Base-by-base conservation (phyloP, 2,329 filamentous ascomycete species). In the Cladophialophora bantiana region DNA sequence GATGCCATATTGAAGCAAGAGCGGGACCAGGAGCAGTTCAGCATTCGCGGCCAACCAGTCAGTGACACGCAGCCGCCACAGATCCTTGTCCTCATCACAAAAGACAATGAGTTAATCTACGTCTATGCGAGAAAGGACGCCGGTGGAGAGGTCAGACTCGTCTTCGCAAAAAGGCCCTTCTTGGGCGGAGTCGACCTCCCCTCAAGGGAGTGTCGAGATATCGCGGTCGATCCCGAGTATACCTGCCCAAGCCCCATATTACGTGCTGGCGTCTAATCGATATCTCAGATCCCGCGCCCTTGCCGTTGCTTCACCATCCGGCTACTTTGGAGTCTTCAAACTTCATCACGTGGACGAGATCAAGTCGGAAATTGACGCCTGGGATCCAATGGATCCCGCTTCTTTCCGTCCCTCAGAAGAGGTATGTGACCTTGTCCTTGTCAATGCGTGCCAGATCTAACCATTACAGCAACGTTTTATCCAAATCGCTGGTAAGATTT, bases 141-240 rank as follows among this genome's bases (percentile, higher is more conserved):
- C 1, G 77, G 82, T 66, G 83, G 83, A 5, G 76, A 76, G 6
- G 79, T 85, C 48, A 83, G 85, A 20, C 94, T 96, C 72, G 81
- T 87, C 9, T 83, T 86, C 36, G 86, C 85, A 38, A 84, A 81
- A 40, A 82, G 88, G 62, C 83, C 86, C 3, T 83, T 90, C 31
- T 86, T 88, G n/a, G 82, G 81, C 35, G 85, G 85, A 72, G 78
- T 81, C 61, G 81, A 83, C 65, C 78, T 83, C 76, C 76, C 84
- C 75, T 78, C 85, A 77, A 79, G 86, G 77, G 80, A 88, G 81
- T 81, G 89, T 79, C 73, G 89, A 81, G 74, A 91, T 83, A 82
- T 97, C 64, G 89, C 91, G 13, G 85, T 96, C 50, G 93, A 98
- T 75, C 91, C 92, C 13, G 88, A 88, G 77, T 93, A 86, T 65